phyloP scores from a whole-genome alignment of 2,329 filamentous ascomycete species.

The Colletotrichum sp. region DNA sequence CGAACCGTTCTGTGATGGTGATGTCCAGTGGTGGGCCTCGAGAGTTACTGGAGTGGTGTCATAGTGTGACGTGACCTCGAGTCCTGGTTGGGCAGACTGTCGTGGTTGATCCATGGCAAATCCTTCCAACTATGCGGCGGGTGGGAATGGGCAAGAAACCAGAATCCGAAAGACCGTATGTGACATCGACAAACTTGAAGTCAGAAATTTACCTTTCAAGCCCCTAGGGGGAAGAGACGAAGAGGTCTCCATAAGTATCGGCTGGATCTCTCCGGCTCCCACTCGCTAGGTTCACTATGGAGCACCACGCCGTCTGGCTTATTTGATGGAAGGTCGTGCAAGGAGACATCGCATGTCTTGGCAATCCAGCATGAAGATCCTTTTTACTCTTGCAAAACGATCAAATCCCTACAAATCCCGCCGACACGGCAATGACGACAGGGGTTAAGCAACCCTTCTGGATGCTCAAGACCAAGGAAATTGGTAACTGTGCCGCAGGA shows the following conservation, averaged over 20 bases:
- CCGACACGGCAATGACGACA: not conserved
- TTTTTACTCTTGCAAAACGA: not conserved
- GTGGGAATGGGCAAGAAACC: not conserved
- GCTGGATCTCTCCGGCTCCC: not conserved
- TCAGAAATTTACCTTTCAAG: not conserved
- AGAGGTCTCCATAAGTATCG: not conserved
- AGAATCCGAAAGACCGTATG: not conserved
- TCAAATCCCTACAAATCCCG: not conserved
- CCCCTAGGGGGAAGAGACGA: not conserved
- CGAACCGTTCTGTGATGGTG: not conserved
- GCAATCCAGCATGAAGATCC: not conserved
- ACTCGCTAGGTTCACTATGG: not conserved
- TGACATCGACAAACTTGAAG: not conserved
- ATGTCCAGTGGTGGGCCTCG: not conserved
- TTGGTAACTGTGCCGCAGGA: not conserved
- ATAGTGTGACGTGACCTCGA: not conserved
- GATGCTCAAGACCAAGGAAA: not conserved
- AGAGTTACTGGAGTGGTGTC: not conserved
- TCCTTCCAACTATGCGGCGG: not conserved
- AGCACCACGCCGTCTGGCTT: not conserved
- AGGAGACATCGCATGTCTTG: not conserved
- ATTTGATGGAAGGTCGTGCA: not conserved
- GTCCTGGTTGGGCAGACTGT: not conserved
- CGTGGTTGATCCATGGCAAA: not conserved
- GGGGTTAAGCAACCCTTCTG: not conserved